Evolutionary conservation across 2,329 filamentous ascomycete genomes (phyloP).

Genomic region (Acephala macrosclerotiorum): DNA sequence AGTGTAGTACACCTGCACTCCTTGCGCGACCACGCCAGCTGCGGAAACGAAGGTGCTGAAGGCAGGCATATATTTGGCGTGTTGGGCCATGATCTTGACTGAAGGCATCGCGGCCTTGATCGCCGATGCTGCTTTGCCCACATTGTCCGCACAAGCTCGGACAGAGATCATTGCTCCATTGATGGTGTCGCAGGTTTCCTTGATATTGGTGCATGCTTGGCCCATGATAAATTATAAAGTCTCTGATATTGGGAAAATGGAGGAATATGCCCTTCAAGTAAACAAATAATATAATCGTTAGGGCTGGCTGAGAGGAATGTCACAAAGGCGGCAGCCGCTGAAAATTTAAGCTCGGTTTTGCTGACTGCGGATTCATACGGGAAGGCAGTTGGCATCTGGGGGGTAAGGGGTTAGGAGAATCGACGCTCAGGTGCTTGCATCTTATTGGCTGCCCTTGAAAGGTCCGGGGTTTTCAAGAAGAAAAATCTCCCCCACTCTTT

Average conservation of each 20-base stretch:
- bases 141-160: conserved; percentile 1
- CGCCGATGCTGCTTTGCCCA: conserved; percentile 7
- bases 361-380: neutral
- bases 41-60: conserved; percentile 4
- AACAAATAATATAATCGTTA: neutral
- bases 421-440: neutral
- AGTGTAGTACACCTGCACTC: conserved; percentile 1
- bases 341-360: neutral
- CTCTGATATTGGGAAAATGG: neutral
- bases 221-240: neutral
- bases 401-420: neutral
- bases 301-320: neutral
- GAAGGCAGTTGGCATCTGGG: neutral
- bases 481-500: neutral
- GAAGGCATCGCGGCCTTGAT: conserved; percentile 7
- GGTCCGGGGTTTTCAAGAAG: neutral
- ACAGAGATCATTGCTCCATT: conserved; percentile 3
- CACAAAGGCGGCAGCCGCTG: neutral
- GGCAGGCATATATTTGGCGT: conserved; percentile 1
- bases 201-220: neutral
- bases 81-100: conserved; percentile 6
- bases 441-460: neutral
- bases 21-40: conserved; percentile 4
- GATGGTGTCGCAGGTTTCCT: neutral
- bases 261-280: neutral